Evolutionary conservation across 2,329 filamentous ascomycete genomes (phyloP), one percentile per base, ranked within the genome.

Genomic region (Elsinoe necatrix): DNA sequence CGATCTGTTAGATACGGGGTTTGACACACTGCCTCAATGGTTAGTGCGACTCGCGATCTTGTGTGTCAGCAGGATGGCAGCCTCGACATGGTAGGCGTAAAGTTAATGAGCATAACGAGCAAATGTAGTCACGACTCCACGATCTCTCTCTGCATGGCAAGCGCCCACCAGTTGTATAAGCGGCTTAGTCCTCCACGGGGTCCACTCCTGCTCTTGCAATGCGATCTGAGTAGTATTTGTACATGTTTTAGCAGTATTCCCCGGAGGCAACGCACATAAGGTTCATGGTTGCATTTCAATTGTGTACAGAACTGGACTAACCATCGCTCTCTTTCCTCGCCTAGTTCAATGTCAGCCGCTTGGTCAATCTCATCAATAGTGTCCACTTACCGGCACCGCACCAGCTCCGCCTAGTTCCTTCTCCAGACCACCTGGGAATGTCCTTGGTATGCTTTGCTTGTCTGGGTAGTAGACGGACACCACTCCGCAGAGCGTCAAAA

Each of bases 341-440:
- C 48, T 52, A 29, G 29, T 8, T 9, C 6, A 20, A 34, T 18
- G 48, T 52, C 29, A 52, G 48, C 29, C 27, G 9, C 4, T 37
- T 12, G 8, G 4, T 3, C 12, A 16, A 9, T 16, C 31, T 52
- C 16, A 4, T 23, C 7, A 29, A 9, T 29, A 29, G 27, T 11
- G 4, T 35, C 12, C 20, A 69, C 71, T 66, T 61, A 73, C 72
- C 61, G 61, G 61, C 27, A 75, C 57, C 42, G 75, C 71, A n/a
- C 65, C 57, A 48, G 71, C 68, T 4, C 76, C 76, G 57, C 76
- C 76, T 2, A 78, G 67, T 63, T 78, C 76, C 27, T 64, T 67
- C 62, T 77, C 75, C 54, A 78, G 63, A 14, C 76, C 75, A 59
- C 68, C 75, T 12, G 71, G 68, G 61, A 74, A 78, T 43, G 72